Evolutionary conservation across 495 filamentous ascomycete species (phyloP).

Genomic region (Hypoxylon crocopeplum): DNA sequence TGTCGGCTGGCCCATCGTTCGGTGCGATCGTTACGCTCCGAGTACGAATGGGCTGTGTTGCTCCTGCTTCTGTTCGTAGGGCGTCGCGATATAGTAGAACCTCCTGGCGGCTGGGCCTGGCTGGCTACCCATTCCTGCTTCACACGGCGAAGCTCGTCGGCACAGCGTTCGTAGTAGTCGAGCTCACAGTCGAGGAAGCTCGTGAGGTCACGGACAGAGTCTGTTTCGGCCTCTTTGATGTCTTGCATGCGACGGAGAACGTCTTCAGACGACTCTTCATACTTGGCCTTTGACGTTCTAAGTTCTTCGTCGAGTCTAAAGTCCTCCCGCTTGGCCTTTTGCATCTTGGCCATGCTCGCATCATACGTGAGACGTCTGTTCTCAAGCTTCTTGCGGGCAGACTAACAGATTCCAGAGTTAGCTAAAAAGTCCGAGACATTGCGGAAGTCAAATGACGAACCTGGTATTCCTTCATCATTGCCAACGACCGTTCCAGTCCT

Average conservation of each 20-base stretch:
- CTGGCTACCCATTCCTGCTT: constrained; percentile 54
- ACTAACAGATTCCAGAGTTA: constrained; percentile 51
- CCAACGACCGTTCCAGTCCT: constrained; percentile 83
- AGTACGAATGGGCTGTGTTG: constrained; percentile 54
- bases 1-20: constrained; percentile 41
- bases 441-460: constrained; percentile 39
- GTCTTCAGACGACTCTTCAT: constrained; percentile 94
- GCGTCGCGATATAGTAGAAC: constrained; percentile 24
- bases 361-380: constrained; percentile 90
- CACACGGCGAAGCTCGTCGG: constrained; percentile 67
- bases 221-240: constrained; percentile 88
- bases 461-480: constrained; percentile 98
- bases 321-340: constrained; percentile 93
- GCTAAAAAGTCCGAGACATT: not conserved
- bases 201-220: constrained; percentile 81
- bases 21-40: constrained; percentile 49
- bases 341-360: constrained; percentile 86
- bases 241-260: constrained; percentile 94
- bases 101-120: constrained; percentile 36
- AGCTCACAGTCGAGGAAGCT: constrained; percentile 90
- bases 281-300: constrained; percentile 90
- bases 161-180: constrained; percentile 87
- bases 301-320: constrained; percentile 94
- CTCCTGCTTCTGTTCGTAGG: constrained; percentile 51
- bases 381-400: constrained; percentile 93